phyloP scores from a whole-genome alignment of 345 rosid species.

The Eucalyptus curtisii region DNA sequence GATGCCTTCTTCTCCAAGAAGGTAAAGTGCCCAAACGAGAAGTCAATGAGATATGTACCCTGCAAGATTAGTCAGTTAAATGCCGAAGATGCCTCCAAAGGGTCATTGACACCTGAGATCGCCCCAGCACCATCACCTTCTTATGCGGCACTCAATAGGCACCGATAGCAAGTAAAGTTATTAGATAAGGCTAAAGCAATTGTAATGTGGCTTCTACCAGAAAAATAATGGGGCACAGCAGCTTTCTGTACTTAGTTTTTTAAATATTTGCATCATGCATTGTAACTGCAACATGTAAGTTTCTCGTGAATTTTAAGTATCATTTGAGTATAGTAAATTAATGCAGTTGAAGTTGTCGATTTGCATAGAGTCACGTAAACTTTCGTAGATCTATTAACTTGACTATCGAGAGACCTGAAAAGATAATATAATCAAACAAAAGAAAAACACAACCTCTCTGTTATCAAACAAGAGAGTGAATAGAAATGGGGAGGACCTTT shows the following conservation, averaged over 20 bases:
- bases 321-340: background rate
- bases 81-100: background rate
- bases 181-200: background rate
- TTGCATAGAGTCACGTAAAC: background rate
- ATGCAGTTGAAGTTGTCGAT: background rate
- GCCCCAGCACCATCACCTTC: conserved; percentile 1
- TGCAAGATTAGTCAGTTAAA: background rate
- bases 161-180: background rate
- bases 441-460: background rate
- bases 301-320: background rate
- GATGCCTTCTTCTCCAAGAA: conserved; percentile 10
- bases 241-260: background rate
- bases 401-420: background rate
- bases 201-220: background rate
- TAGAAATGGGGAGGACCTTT: background rate
- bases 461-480: background rate
- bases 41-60: conserved; percentile 13
- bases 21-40: background rate
- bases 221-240: background rate
- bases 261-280: background rate
- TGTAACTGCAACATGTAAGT: background rate
- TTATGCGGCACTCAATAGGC: background rate
- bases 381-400: background rate
- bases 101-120: background rate
- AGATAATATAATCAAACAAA: background rate